Base-by-base conservation (phyloP, 768 basidiomycete genomes). In the Pleurotus platypus region DNA sequence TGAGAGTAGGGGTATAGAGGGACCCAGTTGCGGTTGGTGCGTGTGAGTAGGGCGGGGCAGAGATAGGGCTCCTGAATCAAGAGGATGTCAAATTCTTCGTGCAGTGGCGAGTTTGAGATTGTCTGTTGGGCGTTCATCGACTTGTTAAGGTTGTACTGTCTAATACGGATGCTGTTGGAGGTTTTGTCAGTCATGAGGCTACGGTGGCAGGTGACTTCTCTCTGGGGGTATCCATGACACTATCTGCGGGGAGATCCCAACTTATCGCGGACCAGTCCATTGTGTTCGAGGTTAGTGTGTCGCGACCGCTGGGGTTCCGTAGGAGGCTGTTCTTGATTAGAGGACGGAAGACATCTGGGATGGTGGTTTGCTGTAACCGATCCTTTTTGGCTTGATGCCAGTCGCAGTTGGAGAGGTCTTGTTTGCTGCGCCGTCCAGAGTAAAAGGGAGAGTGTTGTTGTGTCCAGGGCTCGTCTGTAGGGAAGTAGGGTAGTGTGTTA, bases 51-150 rank as follows among this genome's bases (percentile, higher is more conserved):
- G 6, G 15, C 15, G 1, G 42, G 18, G 55, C 70, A 64, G 7
- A 71, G 55, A 47, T 66, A 59, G 0, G 71, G 73, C 60, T 75
- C 73, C 57, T 74, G 72, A 1, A 73, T 39, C 1, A 62, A 40
- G 0, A 67, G 46, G 2, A 74, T 61, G 59, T 72, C 68, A n/a
- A 55, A 65, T 0, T 35, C 12, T 13, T 55, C 13, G 0, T 54
- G 61, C 5, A 58, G 48, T 3, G 57, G n/a, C 0, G 43, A 49
- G 24, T 60, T 18, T 0, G 63, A 16, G 1, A 67, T 22, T 22
- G 60, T 50, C 1, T 18, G 27, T 50, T 64, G 64, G 1, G 57
- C 45, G 4, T 18, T 13, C 0, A 49, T 47, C 2, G 70, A 71
- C 43, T 70, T 65, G 60, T 67, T 66, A 4, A 71, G 20, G 42